A percentile compares a stretch with the other conserved stretches of the same genome.
These are phyloP conservation scores for Furcasterigmium sp. DNA, from an alignment of 2,329 filamentous ascomycete genomes.

Conservation along the genomic window DNA sequence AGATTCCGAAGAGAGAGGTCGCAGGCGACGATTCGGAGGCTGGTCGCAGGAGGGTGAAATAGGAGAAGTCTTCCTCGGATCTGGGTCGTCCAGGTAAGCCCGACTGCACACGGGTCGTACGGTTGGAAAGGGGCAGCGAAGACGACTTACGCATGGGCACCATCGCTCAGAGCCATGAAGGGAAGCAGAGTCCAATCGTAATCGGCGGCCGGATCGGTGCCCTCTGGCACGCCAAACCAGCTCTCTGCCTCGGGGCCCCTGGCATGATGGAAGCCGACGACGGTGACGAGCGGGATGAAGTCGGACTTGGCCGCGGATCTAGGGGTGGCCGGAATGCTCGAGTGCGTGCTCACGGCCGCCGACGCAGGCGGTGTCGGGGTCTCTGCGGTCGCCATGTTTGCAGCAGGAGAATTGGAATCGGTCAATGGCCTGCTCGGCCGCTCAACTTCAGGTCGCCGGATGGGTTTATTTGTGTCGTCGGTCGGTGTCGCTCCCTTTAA, in stretches of 20 bases:
- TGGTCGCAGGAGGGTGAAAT: slow-evolving; percentile 82
- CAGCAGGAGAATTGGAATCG: neutral
- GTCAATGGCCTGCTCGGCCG: neutral
- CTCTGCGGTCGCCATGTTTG: neutral
- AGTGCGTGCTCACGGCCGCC: slow-evolving; percentile 8
- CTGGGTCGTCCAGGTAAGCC: slow-evolving; percentile 32
- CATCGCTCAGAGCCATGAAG: slow-evolving; percentile 95
- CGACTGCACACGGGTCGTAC: no score
- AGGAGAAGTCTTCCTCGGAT: slow-evolving; percentile 92
- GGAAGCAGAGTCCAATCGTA: slow-evolving; percentile 90
- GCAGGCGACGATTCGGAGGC: slow-evolving; percentile 46
- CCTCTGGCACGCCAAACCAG: slow-evolving; percentile 77
- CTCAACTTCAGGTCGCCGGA: neutral
- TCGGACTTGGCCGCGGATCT: slow-evolving; percentile 21
- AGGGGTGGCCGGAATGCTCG: slow-evolving; percentile 9
- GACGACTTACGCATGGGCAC: slow-evolving; percentile 84
- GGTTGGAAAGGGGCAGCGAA: slow-evolving; percentile 2
- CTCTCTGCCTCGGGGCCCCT: slow-evolving; percentile 87
- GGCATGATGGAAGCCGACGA: slow-evolving; percentile 82
- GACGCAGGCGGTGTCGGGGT: slow-evolving; percentile 6
- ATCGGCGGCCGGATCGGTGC: slow-evolving; percentile 69
- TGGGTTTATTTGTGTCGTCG: neutral
- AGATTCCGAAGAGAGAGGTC: slow-evolving; percentile 90
- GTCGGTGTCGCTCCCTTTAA: neutral
- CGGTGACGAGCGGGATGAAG: slow-evolving; percentile 67